Percentiles rank a stretch among this genome's conserved stretches.
phyloP scores from a whole-genome alignment of 2,329 filamentous ascomycete genomes.

The Botrytis elliptica region DNA sequence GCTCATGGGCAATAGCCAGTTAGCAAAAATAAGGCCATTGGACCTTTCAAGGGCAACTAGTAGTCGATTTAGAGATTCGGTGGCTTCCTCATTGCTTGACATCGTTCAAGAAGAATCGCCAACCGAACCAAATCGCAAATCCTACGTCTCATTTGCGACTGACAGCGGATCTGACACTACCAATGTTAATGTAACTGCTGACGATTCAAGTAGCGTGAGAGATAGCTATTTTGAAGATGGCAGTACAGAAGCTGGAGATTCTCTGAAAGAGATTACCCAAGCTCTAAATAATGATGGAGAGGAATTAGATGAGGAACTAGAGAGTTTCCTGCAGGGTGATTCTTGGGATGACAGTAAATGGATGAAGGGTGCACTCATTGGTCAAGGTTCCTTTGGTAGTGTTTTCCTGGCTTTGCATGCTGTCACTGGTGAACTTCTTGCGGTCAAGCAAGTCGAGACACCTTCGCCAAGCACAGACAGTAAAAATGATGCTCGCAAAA shows the following conservation, averaged over 20 bases:
- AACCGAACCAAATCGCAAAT: slow-evolving; percentile 85
- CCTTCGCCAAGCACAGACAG: slow-evolving; percentile 75
- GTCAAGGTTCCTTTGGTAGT: slow-evolving; percentile 92
- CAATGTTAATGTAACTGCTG: slow-evolving; percentile 72
- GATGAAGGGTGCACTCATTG: slow-evolving; percentile 98
- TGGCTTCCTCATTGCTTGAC: slow-evolving; percentile 84
- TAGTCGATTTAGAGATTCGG: slow-evolving; percentile 75
- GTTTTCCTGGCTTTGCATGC: slow-evolving; percentile 95
- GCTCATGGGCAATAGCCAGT: slow-evolving; percentile 63
- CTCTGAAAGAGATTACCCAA: slow-evolving; percentile 79
- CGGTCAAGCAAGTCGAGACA: slow-evolving; percentile 96
- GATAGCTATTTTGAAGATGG: slow-evolving; percentile 84
- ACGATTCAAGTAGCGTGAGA: slow-evolving; percentile 66
- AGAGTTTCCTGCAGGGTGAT: slow-evolving; percentile 86
- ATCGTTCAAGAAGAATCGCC: slow-evolving; percentile 86
- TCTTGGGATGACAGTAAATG: slow-evolving; percentile 97
- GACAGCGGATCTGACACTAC: slow-evolving; percentile 66
- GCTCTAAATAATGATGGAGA: slow-evolving; percentile 88
- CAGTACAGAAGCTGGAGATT: slow-evolving; percentile 67
- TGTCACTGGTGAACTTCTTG: slow-evolving; percentile 94
- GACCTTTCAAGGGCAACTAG: slow-evolving; percentile 42
- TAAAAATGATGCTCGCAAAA: slow-evolving; percentile 85
- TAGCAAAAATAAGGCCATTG: slow-evolving; percentile 49
- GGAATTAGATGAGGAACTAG: slow-evolving; percentile 83
- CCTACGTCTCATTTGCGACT: slow-evolving; percentile 77